These are phyloP conservation scores for Pisolithus sp. DNA, from an alignment of 768 basidiomycete genomes.

Conservation along the genomic window DNA sequence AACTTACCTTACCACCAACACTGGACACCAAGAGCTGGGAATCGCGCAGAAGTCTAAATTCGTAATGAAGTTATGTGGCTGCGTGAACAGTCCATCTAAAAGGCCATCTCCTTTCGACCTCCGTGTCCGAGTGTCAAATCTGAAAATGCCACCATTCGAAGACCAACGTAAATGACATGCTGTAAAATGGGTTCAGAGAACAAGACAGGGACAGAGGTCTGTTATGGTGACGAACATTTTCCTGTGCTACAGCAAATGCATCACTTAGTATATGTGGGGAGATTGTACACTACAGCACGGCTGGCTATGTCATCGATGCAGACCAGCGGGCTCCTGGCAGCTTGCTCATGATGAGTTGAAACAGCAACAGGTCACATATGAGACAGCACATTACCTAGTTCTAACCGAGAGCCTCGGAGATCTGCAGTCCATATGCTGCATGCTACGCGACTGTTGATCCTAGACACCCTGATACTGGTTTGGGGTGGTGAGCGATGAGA, in stretches of 20 bases:
- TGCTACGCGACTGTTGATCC: constrained; percentile 33
- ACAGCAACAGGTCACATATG: background rate
- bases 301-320: constrained; percentile 46
- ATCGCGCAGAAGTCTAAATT: constrained; percentile 45
- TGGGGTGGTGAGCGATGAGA: background rate
- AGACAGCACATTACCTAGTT: constrained; percentile 39
- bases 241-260: constrained; percentile 54
- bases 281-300: constrained; percentile 27
- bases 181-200: constrained; percentile 17
- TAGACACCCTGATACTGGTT: constrained; percentile 11
- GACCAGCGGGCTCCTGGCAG: constrained; percentile 46
- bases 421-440: constrained; percentile 55
- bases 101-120: constrained; percentile 33
- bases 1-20: constrained; percentile 53
- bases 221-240: constrained; percentile 32
- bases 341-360: constrained; percentile 27
- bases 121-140: constrained; percentile 52
- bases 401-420: constrained; percentile 42
- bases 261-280: constrained; percentile 58
- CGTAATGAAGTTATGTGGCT: constrained; percentile 41
- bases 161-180: constrained; percentile 49
- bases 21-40: constrained; percentile 51
- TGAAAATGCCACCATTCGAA: constrained; percentile 50
- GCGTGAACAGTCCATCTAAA: constrained; percentile 31
- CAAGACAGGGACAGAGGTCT: background rate